Conservation (phyloP, 139 green algal genomes). For the Monoraphidium neglectum region DNA sequence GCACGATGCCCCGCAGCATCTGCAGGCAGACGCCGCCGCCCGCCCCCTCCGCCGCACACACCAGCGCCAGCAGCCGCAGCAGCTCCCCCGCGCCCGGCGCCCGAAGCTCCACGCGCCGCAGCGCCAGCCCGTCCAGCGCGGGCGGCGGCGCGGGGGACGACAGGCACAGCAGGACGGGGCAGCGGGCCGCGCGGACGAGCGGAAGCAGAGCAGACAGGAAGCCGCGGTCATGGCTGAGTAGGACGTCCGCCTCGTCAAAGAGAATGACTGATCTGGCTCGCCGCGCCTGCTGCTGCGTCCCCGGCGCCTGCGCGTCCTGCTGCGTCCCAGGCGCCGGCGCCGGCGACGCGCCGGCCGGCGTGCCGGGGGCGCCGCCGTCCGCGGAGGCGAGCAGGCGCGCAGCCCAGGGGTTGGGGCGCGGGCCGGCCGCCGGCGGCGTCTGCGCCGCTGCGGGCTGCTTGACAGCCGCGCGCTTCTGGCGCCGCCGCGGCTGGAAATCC, state of each 20-base stretch:
- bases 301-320: background rate
- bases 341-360: no score
- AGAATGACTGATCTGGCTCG: slow-evolving; percentile 30
- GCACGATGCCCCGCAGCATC: no score
- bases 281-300: background rate
- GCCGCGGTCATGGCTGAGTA: slow-evolving; percentile 45
- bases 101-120: slow-evolving; percentile 5
- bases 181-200: slow-evolving; percentile 39
- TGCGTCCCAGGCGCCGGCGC: background rate
- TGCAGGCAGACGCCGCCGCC: background rate
- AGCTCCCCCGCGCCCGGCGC: background rate
- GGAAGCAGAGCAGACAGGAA: slow-evolving; percentile 31
- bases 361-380: background rate
- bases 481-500: no score
- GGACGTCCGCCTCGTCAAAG: slow-evolving; percentile 52
- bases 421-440: background rate
- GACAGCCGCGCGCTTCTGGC: no score
- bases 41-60: slow-evolving; percentile 7
- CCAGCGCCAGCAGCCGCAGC: slow-evolving; percentile 34
- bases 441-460: background rate
- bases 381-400: background rate
- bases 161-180: slow-evolving; percentile 43
- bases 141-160: slow-evolving; percentile 17
- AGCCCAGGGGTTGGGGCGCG: background rate
- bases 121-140: slow-evolving; percentile 1